Conservation (phyloP, 176 grass and related monocot species). For the Oryza longistaminata region DNA sequence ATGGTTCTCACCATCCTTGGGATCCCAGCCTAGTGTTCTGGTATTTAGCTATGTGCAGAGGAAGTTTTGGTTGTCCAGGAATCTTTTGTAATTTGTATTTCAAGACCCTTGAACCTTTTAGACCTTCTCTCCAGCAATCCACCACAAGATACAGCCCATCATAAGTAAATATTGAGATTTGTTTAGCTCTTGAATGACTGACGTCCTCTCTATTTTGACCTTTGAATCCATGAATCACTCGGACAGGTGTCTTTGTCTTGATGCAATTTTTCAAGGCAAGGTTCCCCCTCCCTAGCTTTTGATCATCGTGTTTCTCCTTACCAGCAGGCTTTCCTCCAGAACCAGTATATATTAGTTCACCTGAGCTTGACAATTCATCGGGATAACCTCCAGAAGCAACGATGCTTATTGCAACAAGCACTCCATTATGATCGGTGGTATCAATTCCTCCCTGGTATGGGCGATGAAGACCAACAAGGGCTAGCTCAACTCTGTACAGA, state of each 20-base stretch:
- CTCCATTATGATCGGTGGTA: slow-evolving; percentile 29
- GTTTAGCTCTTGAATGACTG: slow-evolving; percentile 41
- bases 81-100: slow-evolving; percentile 62
- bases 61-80: slow-evolving; percentile 63
- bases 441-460: slow-evolving; percentile 71
- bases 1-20: slow-evolving; percentile 71
- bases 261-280: slow-evolving; percentile 70
- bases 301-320: slow-evolving; percentile 55
- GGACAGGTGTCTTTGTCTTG: slow-evolving; percentile 52
- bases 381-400: slow-evolving; percentile 76
- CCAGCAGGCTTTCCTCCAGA: slow-evolving; percentile 63
- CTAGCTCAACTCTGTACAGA: slow-evolving; percentile 64
- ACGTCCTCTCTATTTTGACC: slow-evolving; percentile 23
- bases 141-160: slow-evolving; percentile 72
- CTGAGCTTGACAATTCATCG: slow-evolving; percentile 61
- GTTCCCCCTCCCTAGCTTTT: slow-evolving; percentile 69
- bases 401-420: slow-evolving; percentile 63
- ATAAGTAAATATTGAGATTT: slow-evolving; percentile 61
- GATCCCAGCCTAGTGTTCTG: slow-evolving; percentile 89
- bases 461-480: slow-evolving; percentile 70
- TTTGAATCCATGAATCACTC: slow-evolving; percentile 75
- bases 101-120: slow-evolving; percentile 45
- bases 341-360: slow-evolving; percentile 79
- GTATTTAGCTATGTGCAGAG: slow-evolving; percentile 49
- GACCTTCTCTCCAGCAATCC: slow-evolving; percentile 39